These are phyloP conservation scores for Mucor sp. DNA, from an alignment of 371 early-diverging fungal genomes.

Conservation along the genomic window DNA sequence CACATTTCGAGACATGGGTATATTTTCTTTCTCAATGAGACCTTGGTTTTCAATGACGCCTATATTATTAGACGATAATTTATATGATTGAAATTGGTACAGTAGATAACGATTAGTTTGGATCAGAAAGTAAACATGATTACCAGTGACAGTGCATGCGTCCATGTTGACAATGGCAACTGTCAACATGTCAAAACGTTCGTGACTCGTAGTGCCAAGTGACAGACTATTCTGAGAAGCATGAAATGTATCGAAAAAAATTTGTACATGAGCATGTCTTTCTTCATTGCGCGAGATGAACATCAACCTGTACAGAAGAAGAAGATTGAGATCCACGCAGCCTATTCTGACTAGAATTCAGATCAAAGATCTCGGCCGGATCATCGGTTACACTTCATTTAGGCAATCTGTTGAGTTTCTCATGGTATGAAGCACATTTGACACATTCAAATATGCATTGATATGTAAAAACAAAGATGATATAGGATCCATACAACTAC, in stretches of 20 bases:
- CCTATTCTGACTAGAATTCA: constrained; percentile 33
- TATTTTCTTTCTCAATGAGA: no score
- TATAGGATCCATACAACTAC: constrained; percentile 29
- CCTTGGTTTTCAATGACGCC: no score
- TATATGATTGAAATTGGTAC: no score
- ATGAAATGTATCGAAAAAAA: neutral
- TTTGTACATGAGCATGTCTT: neutral
- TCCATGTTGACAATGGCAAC: neutral
- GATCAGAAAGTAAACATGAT: no score
- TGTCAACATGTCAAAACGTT: neutral
- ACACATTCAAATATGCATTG: neutral
- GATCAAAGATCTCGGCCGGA: constrained; percentile 29
- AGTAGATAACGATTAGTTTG: no score
- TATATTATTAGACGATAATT: no score
- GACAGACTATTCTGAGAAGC: neutral
- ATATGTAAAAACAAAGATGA: neutral
- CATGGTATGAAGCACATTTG: constrained; percentile 21
- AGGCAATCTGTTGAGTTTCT: constrained; percentile 30
- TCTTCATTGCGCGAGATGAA: constrained; percentile 10
- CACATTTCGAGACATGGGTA: no score
- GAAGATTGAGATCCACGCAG: constrained; percentile 22
- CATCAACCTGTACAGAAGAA: constrained; percentile 14
- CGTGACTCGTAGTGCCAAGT: neutral
- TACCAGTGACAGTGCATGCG: neutral
- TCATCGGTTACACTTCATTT: constrained; percentile 22